phyloP scores from a whole-genome alignment of 2,329 filamentous ascomycete genomes.

The Claviceps maximensis region DNA sequence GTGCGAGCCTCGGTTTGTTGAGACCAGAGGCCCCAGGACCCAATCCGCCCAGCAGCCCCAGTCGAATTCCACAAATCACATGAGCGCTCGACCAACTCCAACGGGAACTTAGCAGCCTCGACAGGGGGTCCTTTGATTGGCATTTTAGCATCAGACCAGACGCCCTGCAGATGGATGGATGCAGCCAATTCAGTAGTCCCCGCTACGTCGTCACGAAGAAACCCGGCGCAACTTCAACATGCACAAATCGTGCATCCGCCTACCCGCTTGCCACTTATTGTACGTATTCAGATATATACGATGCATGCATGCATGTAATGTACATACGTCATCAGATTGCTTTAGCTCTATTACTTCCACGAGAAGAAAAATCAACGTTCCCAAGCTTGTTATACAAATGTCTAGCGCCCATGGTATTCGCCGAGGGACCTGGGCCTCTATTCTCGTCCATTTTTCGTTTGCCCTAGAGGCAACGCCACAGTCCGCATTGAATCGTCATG shows the following conservation, averaged over 20 bases:
- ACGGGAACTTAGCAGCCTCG: neutral
- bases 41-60: no score
- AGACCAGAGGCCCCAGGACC: neutral
- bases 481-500: neutral
- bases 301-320: no score
- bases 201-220: no score
- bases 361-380: slow-evolving; percentile 7
- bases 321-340: neutral
- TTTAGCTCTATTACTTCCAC: slow-evolving; percentile 6
- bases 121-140: neutral
- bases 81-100: no score
- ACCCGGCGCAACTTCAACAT: no score
- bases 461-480: neutral
- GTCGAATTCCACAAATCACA: no score
- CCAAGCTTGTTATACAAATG: slow-evolving; percentile 13
- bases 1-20: neutral
- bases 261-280: no score
- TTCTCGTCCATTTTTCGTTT: neutral
- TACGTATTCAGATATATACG: no score
- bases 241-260: no score
- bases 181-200: no score
- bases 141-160: no score
- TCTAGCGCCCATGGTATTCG: slow-evolving; percentile 11
- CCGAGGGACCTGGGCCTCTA: slow-evolving; percentile 10
- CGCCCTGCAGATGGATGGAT: no score